These are phyloP conservation scores for Leishmania tropica DNA, from an alignment of 208 protist genomes.

Conservation along the genomic window DNA sequence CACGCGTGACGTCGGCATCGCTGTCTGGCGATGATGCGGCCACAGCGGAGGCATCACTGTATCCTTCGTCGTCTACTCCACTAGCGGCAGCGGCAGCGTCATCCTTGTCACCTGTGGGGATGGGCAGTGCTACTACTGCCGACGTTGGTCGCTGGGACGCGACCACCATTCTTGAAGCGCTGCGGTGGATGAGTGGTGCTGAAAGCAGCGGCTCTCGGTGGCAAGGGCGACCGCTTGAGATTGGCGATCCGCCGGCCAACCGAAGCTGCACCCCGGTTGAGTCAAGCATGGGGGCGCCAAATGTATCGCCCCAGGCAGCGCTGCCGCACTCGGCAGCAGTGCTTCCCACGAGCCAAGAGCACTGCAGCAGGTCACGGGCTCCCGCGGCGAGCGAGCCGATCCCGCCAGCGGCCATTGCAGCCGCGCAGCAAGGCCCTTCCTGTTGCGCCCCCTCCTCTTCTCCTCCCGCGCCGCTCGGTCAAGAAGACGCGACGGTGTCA, in stretches of 20 bases:
- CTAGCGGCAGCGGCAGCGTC: neutral
- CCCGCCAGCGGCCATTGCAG: neutral
- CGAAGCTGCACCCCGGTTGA: neutral
- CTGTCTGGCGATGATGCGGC: neutral
- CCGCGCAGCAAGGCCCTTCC: neutral
- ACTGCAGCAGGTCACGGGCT: neutral
- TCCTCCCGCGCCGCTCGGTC: neutral
- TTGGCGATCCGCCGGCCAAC: neutral
- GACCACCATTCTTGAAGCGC: conserved; percentile 12
- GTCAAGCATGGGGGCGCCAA: neutral
- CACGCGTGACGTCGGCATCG: neutral
- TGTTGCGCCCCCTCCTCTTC: neutral
- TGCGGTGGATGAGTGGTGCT: conserved; percentile 17
- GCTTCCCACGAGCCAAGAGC: neutral
- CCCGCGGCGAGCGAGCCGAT: neutral
- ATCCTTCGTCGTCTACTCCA: neutral
- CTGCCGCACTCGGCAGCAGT: neutral
- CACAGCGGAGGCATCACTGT: neutral
- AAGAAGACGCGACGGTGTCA: neutral
- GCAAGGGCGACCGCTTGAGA: neutral
- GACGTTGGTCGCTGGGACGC: neutral
- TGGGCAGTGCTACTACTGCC: neutral
- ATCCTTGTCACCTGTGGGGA: neutral
- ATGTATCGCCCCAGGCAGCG: neutral
- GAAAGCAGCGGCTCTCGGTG: neutral